Evolutionary conservation across 2,329 filamentous ascomycete genomes (phyloP).

Genomic region (Microdochium trichocladiopsis): DNA sequence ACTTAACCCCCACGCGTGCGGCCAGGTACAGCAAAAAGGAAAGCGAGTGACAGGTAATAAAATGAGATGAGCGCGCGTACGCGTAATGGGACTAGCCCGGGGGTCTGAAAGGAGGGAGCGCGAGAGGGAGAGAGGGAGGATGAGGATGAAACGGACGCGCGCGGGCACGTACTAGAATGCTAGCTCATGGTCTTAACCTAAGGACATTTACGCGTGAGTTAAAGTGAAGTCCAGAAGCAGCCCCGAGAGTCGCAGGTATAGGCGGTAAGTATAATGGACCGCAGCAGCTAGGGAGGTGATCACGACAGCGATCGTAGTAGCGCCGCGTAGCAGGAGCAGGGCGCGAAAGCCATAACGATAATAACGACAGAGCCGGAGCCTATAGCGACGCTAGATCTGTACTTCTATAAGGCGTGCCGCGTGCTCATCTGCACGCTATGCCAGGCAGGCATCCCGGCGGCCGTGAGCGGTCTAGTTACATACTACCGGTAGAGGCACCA

Average conservation of each 20-base stretch:
- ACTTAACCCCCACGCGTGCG: not conserved
- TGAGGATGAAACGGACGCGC: too few relatives aligned
- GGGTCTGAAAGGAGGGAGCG: too few relatives aligned
- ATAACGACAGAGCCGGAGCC: not conserved
- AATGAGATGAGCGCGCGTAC: too few relatives aligned
- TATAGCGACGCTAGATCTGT: not conserved
- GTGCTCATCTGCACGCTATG: too few relatives aligned
- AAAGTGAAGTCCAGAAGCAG: not conserved
- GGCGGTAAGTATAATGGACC: not conserved
- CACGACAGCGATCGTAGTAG: not conserved
- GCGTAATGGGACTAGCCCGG: too few relatives aligned
- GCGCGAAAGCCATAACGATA: not conserved
- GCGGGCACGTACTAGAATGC: not conserved
- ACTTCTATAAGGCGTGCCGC: not conserved
- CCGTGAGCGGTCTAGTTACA: too few relatives aligned
- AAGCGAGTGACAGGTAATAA: too few relatives aligned
- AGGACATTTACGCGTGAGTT: not conserved
- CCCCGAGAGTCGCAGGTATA: not conserved
- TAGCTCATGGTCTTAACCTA: not conserved
- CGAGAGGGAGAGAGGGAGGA: too few relatives aligned
- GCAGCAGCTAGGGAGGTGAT: not conserved
- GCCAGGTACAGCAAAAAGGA: not conserved
- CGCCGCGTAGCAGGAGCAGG: not conserved
- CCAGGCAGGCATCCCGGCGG: too few relatives aligned
- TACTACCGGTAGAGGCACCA: too few relatives aligned